Evolutionary conservation across 176 grass and related monocot genomes (phyloP).

Genomic region (Phoenix roebelenii): DNA sequence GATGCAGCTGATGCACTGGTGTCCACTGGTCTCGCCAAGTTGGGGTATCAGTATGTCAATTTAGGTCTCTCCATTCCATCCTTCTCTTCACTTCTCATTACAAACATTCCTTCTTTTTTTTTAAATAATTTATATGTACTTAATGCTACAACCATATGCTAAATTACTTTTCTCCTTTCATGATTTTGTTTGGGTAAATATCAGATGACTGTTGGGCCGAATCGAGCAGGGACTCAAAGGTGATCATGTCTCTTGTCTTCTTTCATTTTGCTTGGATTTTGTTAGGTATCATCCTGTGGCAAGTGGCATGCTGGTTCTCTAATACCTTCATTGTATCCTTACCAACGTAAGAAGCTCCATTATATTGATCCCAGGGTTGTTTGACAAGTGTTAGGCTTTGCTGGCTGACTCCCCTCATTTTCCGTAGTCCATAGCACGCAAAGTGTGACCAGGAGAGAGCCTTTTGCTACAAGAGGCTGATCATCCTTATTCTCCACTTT

Average conservation of each 20-base stretch:
- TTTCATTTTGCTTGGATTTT: not conserved
- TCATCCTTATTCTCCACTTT: no score
- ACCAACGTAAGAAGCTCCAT: no score
- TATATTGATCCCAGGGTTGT: no score
- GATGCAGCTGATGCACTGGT: slow-evolving; percentile 44
- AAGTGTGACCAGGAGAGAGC: no score
- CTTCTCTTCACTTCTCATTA: not conserved
- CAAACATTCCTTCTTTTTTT: not conserved
- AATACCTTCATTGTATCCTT: not conserved
- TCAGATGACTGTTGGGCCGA: slow-evolving; percentile 43
- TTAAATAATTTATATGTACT: not conserved
- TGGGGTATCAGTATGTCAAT: slow-evolving; percentile 36
- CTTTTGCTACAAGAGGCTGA: no score
- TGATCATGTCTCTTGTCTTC: not conserved
- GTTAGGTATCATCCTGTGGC: not conserved
- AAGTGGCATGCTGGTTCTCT: not conserved
- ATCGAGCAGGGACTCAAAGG: slow-evolving; percentile 31
- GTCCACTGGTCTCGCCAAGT: slow-evolving; percentile 29
- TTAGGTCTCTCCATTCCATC: slow-evolving; percentile 16
- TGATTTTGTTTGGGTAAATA: not conserved
- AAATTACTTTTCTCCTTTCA: no score
- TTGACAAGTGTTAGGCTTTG: no score
- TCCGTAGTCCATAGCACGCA: no score
- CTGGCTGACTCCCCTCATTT: no score
- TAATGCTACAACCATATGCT: no score